Evolutionary conservation across 2,329 filamentous ascomycete species (phyloP).

Genomic region (Aspergillus oerlinghausenensis): DNA sequence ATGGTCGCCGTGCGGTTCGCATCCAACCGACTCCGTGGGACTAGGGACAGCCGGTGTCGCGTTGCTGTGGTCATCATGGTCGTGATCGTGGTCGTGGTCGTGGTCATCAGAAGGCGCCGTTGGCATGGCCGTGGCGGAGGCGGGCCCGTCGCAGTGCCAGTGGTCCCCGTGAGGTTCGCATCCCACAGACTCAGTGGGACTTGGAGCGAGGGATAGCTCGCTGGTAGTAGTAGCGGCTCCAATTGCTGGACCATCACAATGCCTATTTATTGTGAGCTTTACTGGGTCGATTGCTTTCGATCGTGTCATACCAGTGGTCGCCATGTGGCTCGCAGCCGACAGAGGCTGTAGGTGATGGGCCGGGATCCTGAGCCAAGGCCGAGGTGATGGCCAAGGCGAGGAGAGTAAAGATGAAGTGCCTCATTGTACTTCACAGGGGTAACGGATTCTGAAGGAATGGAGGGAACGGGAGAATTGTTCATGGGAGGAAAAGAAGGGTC

Average conservation of each 20-base stretch:
- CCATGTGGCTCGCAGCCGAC: slow-evolving; percentile 23
- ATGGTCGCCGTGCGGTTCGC: slow-evolving; percentile 24
- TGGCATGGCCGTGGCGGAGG: too few species aligned
- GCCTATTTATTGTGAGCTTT: slow-evolving; percentile 14
- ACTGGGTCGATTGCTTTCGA: background rate
- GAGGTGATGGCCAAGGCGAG: slow-evolving; percentile 14
- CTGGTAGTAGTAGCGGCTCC: slow-evolving; percentile 5
- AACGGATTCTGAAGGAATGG: background rate
- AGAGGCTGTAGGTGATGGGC: slow-evolving; percentile 29
- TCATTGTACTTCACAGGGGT: slow-evolving; percentile 10
- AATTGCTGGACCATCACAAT: slow-evolving; percentile 25
- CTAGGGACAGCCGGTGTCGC: background rate
- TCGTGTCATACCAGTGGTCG: slow-evolving; percentile 22
- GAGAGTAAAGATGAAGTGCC: slow-evolving; percentile 13
- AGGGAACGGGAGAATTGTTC: background rate
- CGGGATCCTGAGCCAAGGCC: slow-evolving; percentile 18
- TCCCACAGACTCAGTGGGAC: slow-evolving; percentile 19
- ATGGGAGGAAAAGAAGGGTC: background rate
- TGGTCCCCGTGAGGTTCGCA: slow-evolving; percentile 17
- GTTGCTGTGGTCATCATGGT: background rate
- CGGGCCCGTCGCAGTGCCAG: slow-evolving; percentile 10
- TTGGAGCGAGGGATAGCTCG: slow-evolving; percentile 11
- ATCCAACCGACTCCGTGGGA: slow-evolving; percentile 25
- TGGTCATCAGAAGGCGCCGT: background rate
- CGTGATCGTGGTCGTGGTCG: background rate